These are phyloP conservation scores for Anethum foeniculum DNA, from an alignment of 140 eudicot species.

Conservation along the genomic window DNA sequence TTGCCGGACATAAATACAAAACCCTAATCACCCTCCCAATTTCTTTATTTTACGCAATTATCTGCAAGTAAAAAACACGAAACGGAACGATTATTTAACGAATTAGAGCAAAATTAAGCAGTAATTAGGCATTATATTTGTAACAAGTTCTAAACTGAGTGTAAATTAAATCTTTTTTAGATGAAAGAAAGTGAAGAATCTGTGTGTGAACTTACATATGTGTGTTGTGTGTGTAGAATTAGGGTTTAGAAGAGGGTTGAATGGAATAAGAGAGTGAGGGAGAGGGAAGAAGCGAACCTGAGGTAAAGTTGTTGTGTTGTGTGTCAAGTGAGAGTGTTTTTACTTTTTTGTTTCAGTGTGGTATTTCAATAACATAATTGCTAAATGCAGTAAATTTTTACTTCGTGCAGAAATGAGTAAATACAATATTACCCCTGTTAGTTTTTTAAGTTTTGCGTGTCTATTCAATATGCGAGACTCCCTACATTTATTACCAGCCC, in stretches of 20 bases:
- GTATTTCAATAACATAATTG: no score
- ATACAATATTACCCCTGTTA: no score
- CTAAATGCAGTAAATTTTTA: no score
- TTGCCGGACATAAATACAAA: conserved; percentile 78
- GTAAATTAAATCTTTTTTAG: no score
- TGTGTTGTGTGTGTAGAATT: background rate
- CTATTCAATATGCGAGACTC: no score
- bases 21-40: conserved; percentile 21
- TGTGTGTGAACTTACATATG: no score
- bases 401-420: no score
- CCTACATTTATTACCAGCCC: no score
- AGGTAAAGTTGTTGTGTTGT: background rate
- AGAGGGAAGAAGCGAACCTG: background rate
- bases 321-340: background rate
- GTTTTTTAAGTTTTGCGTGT: no score
- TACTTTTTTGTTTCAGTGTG: no score
- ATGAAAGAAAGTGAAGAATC: background rate
- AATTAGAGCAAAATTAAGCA: background rate
- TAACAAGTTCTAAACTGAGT: background rate
- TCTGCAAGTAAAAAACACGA: conserved; percentile 12
- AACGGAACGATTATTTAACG: conserved; percentile 18
- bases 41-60: background rate
- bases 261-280: background rate
- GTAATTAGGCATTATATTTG: background rate
- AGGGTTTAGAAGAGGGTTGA: background rate